These are phyloP conservation scores for Aristolochia contorta DNA, from an alignment of 164 flowering plant genomes.

Conservation along the genomic window DNA sequence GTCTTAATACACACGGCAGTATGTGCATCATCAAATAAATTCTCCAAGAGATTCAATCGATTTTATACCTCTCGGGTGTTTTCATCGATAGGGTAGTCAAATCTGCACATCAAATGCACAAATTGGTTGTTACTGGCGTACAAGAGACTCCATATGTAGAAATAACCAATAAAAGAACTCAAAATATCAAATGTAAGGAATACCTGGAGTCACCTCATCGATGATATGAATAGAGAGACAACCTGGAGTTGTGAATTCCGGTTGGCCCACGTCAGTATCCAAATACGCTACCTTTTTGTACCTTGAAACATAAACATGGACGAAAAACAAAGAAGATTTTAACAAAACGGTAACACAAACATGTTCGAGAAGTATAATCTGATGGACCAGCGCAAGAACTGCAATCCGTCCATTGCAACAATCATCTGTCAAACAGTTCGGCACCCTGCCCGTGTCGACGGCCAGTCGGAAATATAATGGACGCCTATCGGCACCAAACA, in stretches of 20 bases:
- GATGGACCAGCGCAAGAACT: no score
- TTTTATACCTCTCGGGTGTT: slow-evolving; percentile 69
- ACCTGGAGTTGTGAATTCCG: slow-evolving; percentile 94
- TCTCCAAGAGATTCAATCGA: neutral
- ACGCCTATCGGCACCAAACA: no score
- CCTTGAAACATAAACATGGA: slow-evolving; percentile 25
- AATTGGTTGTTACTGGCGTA: neutral
- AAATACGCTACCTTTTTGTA: slow-evolving; percentile 67
- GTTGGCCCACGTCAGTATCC: slow-evolving; percentile 95
- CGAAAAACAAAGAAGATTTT: no score
- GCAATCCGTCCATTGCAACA: no score
- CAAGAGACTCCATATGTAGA: neutral
- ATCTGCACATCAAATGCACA: slow-evolving; percentile 28
- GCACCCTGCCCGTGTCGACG: no score
- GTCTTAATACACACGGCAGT: neutral
- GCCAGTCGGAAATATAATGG: neutral
- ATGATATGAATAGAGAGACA: slow-evolving; percentile 64
- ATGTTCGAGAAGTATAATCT: neutral
- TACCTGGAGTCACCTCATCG: slow-evolving; percentile 59
- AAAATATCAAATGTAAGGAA: neutral
- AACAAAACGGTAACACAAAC: neutral
- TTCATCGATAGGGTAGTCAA: slow-evolving; percentile 64
- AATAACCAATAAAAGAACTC: neutral
- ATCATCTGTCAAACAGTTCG: neutral
- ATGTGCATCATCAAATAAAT: neutral